Evolutionary conservation across 2,329 filamentous ascomycete genomes (phyloP).

Genomic region (Epichloe baconii): DNA sequence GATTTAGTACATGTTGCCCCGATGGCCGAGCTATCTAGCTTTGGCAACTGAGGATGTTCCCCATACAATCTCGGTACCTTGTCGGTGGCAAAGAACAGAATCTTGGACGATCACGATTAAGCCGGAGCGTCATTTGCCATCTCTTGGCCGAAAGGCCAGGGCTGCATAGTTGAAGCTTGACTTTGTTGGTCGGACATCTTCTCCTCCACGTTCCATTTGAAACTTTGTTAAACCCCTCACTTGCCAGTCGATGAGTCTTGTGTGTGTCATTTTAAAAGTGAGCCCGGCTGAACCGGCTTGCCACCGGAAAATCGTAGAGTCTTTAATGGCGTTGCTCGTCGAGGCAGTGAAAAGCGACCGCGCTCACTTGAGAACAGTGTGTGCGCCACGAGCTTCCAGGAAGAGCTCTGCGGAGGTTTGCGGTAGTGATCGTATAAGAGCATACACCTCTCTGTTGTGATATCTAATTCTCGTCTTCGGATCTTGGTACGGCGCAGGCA

Average conservation of each 20-base stretch:
- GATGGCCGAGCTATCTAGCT: slow-evolving; percentile 38
- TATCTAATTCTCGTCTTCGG: slow-evolving; percentile 91
- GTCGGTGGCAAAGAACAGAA: slow-evolving; percentile 68
- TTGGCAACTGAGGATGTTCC: slow-evolving; percentile 49
- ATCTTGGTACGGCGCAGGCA: slow-evolving; percentile 84
- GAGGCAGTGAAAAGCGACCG: neutral
- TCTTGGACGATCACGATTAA: slow-evolving; percentile 77
- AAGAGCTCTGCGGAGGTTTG: slow-evolving; percentile 80
- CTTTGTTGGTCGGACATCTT: slow-evolving; percentile 75
- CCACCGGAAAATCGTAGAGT: neutral
- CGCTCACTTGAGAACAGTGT: slow-evolving; percentile 76
- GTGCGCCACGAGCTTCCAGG: slow-evolving; percentile 77
- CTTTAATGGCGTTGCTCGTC: neutral
- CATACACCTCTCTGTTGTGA: slow-evolving; percentile 86
- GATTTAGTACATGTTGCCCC: slow-evolving; percentile 26
- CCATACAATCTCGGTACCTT: slow-evolving; percentile 71
- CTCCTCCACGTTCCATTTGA: slow-evolving; percentile 3
- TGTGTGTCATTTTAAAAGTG: neutral
- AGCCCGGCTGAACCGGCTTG: neutral
- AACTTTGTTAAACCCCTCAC: neutral
- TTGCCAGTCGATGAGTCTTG: neutral
- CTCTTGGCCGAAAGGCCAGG: slow-evolving; percentile 60
- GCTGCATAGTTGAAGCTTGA: slow-evolving; percentile 91
- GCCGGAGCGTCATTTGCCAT: slow-evolving; percentile 92
- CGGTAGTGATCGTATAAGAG: slow-evolving; percentile 63